These are phyloP conservation scores for Colletotrichum scovillei DNA, from an alignment of 2,329 filamentous ascomycete species.

Conservation along the genomic window DNA sequence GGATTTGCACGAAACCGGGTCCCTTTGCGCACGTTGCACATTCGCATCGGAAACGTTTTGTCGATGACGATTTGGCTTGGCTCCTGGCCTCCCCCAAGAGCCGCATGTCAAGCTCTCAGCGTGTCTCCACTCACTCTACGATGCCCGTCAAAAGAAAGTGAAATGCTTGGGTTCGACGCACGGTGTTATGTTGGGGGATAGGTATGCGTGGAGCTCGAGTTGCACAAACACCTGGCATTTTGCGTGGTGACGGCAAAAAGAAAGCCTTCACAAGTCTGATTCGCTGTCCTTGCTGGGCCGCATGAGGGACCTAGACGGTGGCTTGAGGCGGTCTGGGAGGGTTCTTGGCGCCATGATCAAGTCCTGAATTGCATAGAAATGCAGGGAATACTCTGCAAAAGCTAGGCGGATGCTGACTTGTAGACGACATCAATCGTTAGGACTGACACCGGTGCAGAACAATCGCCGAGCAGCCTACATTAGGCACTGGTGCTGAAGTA, in stretches of 20 bases:
- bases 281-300: not conserved
- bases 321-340: constrained; percentile 9
- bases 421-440: not conserved
- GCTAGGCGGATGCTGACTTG: not conserved
- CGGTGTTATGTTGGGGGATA: not conserved
- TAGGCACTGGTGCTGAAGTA: constrained; percentile 78
- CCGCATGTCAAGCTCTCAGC: constrained; percentile 9
- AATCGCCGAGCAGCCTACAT: not conserved
- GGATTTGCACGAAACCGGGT: not conserved
- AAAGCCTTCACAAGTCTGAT: not conserved
- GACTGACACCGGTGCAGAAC: not conserved
- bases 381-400: not conserved
- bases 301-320: not conserved
- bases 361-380: not conserved
- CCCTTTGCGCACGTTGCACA: constrained; percentile 9
- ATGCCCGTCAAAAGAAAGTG: not conserved
- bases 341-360: not conserved
- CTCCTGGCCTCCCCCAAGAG: not conserved
- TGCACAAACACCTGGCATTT: not conserved
- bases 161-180: not conserved
- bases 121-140: not conserved
- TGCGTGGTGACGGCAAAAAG: constrained; percentile 4
- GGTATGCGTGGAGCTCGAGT: constrained; percentile 6
- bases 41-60: not conserved
- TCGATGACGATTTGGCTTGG: constrained; percentile 1